Base-by-base conservation (phyloP, 192 early-diverging fungal species). In the Rhizophagus sp. region DNA sequence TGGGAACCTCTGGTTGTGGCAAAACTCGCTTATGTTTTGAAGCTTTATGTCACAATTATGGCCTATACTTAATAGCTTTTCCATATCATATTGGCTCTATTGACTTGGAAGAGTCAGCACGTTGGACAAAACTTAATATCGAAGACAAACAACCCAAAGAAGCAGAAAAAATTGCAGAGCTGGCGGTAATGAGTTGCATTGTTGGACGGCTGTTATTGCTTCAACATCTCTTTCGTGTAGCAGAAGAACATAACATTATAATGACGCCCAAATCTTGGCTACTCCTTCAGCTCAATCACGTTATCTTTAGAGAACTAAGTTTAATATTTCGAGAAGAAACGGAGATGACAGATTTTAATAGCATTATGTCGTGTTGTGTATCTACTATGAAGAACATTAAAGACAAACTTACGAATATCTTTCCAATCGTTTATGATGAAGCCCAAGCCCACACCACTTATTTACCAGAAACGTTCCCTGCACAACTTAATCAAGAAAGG, bases 1-100 rank as follows among this genome's bases (percentile, higher is more conserved):
- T 66, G 9, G 65, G 9, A 66, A 66, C 65, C 27, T 66, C 24
- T 30, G 9, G 65, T 5, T 66, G 65, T 66, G 27, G 6, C 27
- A 66, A 57, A 66, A 66, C 65, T 66, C 4, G 27, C 24, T 33
- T 66, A 30, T 66, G 27, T 66, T 66, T 66, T 25, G 65, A 66
- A 30, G 3, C 30, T 66, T 66, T 66, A 66, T 66, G 24, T 0
- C 3, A 33, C 1, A 66, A 66, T 25, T 66, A 10, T 66, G 65
- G 24, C 27, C 65, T 66, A 66, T 66, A 66, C 65, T 66, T 66
- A 30, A 4, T 66, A 30, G 65, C 27, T 66, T 25, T 15, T 4
- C 24, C 65, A 25, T 66, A 66, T 25, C 4, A 0, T 66, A 0
- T 25, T 66, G 9, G 65, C 27, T 30, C 65, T 66, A 0, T 30